Evolutionary conservation across 164 flowering plant genomes (phyloP).

Genomic region (Berberis vulgaris): DNA sequence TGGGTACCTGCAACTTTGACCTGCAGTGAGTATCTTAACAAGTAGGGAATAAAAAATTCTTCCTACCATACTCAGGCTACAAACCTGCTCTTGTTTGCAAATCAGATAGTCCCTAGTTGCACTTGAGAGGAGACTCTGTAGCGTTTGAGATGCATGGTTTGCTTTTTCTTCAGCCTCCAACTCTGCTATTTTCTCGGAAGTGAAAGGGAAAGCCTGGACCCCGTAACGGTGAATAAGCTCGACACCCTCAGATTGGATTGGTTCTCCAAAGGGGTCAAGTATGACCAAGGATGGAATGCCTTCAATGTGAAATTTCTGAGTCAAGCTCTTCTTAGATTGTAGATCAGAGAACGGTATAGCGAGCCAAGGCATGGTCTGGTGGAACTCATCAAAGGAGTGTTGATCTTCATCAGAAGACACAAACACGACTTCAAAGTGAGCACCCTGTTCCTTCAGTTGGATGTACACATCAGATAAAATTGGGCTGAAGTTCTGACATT

Average conservation of each 20-base stretch:
- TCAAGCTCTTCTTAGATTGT: conserved; percentile 22
- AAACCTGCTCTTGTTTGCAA: conserved; percentile 15
- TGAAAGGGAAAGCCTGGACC: conserved; percentile 22
- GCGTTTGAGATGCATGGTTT: conserved; percentile 20
- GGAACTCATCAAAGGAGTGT: conserved; percentile 12
- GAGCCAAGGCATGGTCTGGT: conserved; percentile 29
- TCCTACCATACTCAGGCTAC: not conserved
- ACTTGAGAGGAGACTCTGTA: conserved; percentile 15
- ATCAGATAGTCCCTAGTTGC: conserved; percentile 18
- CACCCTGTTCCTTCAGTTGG: conserved; percentile 16
- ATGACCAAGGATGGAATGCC: conserved; percentile 25
- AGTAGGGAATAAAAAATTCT: not conserved
- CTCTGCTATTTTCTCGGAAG: conserved; percentile 12
- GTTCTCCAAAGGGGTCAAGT: conserved; percentile 7
- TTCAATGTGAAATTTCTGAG: conserved; percentile 20
- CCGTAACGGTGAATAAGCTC: conserved; percentile 26
- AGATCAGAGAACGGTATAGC: conserved; percentile 27
- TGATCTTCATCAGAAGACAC: conserved; percentile 30
- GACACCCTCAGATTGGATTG: conserved; percentile 22
- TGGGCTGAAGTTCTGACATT: conserved; percentile 23
- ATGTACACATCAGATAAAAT: conserved; percentile 13
- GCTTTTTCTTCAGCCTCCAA: conserved; percentile 26
- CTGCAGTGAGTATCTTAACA: conserved; percentile 2
- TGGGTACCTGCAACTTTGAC: conserved; percentile 23
- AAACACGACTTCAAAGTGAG: conserved; percentile 24